Evolutionary conservation across 352 stramenopile species (phyloP).

Genomic region (Phytophthora pseudosyringae): DNA sequence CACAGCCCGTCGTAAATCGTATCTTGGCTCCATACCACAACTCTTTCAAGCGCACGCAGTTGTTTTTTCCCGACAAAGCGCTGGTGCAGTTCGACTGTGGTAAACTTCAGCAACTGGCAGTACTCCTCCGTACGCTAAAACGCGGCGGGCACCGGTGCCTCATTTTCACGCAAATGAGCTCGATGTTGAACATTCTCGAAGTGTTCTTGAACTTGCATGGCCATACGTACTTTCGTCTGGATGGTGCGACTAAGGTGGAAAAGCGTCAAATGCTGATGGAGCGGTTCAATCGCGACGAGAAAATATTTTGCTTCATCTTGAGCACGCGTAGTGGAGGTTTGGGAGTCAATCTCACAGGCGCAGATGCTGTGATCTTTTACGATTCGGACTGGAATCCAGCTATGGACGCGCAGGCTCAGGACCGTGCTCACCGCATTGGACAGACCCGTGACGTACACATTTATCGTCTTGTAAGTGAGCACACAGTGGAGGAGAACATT

Average conservation of each 20-base stretch:
- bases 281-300: slow-evolving; percentile 97
- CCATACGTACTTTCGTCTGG: slow-evolving; percentile 98
- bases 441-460: slow-evolving; percentile 99
- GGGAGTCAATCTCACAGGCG: slow-evolving; percentile 98
- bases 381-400: slow-evolving; percentile 95
- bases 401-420: slow-evolving; percentile 95
- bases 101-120: slow-evolving; percentile 89
- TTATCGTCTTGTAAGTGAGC: slow-evolving; percentile 97
- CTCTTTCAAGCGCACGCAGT: slow-evolving; percentile 77
- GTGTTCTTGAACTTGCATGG: slow-evolving; percentile 98
- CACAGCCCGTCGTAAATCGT: slow-evolving; percentile 41
- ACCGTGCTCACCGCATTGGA: slow-evolving; percentile 97
- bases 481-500: slow-evolving; percentile 99
- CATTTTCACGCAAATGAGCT: slow-evolving; percentile 99
- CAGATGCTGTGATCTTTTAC: slow-evolving; percentile 95
- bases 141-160: slow-evolving; percentile 93
- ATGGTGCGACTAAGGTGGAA: slow-evolving; percentile 97
- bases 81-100: slow-evolving; percentile 98
- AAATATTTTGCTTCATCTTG: slow-evolving; percentile 99
- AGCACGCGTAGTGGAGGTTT: slow-evolving; percentile 97
- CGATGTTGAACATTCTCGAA: slow-evolving; percentile 99
- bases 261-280: slow-evolving; percentile 98
- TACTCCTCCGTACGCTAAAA: slow-evolving; percentile 97
- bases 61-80: slow-evolving; percentile 98
- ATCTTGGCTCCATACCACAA: slow-evolving; percentile 62